Conservation (phyloP, 2,329 filamentous ascomycete genomes). For the Clarireedia paspali region DNA sequence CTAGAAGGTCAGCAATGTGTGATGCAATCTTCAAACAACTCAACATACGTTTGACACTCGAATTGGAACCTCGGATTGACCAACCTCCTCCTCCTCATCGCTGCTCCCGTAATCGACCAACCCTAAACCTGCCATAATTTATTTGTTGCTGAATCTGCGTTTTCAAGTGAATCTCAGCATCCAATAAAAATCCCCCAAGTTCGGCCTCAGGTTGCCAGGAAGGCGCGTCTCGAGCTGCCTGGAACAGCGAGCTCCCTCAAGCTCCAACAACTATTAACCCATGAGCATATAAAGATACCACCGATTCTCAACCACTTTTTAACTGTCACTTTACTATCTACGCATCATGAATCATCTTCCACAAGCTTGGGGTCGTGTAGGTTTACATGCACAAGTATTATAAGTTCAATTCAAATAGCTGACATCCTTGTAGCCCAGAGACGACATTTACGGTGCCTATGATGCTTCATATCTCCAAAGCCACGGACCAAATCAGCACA, state of each 20-base stretch:
- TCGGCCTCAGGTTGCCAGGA: conserved; percentile 1
- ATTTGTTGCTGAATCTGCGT: background rate
- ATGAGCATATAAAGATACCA: conserved; percentile 7
- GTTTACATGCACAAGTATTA: conserved; percentile 26
- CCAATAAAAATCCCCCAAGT: background rate
- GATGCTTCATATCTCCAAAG: conserved; percentile 76
- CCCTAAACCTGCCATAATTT: conserved; percentile 28
- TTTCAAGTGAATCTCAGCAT: background rate
- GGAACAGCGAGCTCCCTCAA: conserved; percentile 9
- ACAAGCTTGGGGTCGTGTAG: conserved; percentile 65
- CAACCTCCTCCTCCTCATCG: conserved; percentile 30
- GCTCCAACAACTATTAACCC: conserved; percentile 9
- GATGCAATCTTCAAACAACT: background rate
- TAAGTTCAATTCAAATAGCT: conserved; percentile 25
- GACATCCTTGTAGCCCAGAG: conserved; percentile 64
- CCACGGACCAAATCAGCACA: conserved; percentile 70
- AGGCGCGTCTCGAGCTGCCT: conserved; percentile 11
- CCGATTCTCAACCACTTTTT: background rate
- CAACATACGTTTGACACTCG: conserved; percentile 16
- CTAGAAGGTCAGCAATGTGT: conserved; percentile 18
- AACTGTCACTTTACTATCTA: background rate
- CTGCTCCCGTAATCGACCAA: conserved; percentile 34
- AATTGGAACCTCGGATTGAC: conserved; percentile 12
- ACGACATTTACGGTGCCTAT: conserved; percentile 94
- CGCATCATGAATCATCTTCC: conserved; percentile 61